phyloP scores from a whole-genome alignment of 306 rosid genomes.

The Ormosia semicastrata region DNA sequence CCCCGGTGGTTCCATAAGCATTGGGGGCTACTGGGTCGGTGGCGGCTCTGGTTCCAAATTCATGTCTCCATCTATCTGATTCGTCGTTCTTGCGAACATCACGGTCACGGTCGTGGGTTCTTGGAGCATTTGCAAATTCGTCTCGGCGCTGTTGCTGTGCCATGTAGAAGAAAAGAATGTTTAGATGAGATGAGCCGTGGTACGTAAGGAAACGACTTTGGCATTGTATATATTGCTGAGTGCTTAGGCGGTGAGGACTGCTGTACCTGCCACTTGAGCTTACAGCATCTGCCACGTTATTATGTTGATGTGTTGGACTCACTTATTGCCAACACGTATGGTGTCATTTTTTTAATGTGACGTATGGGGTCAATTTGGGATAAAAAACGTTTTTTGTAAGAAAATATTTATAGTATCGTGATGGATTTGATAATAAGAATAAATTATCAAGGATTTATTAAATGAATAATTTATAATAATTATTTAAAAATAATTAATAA shows the following conservation, averaged over 20 bases:
- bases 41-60: background rate
- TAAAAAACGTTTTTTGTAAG: no score
- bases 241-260: constrained; percentile 7
- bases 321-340: background rate
- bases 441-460: no score
- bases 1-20: background rate
- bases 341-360: background rate
- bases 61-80: background rate
- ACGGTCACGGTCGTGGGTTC: background rate
- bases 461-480: no score
- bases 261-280: background rate
- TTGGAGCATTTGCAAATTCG: background rate
- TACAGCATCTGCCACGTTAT: constrained; percentile 8
- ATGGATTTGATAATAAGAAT: no score
- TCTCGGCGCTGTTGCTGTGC: constrained; percentile 21
- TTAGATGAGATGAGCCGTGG: background rate
- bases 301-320: background rate
- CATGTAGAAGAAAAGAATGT: background rate
- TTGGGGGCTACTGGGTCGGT: background rate
- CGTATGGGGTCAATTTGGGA: no score
- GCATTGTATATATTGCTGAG: background rate
- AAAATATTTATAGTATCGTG: no score
- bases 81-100: background rate
- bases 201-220: background rate
- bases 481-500: no score